phyloP scores from a whole-genome alignment of 257 asterid genomes.

The Schizonepeta tenuifolia region DNA sequence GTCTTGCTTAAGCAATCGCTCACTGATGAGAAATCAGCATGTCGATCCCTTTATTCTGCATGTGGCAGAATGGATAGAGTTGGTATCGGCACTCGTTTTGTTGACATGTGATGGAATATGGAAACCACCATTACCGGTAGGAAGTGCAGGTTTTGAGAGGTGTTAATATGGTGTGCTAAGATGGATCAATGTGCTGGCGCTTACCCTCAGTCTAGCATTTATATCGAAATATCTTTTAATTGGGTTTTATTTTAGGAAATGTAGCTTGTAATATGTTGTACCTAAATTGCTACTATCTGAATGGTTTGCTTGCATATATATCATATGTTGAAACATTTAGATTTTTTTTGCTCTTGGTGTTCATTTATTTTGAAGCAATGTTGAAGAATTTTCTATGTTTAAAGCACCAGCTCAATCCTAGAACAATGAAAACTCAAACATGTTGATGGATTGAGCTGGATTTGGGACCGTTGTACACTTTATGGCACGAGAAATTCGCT shows the following conservation, averaged over 20 bases:
- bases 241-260: slow-evolving; percentile 2
- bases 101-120: slow-evolving; percentile 22
- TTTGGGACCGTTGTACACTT: no score
- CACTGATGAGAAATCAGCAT: not conserved
- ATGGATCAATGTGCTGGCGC: not conserved
- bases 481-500: no score
- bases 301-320: not conserved
- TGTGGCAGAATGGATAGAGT: slow-evolving; percentile 3
- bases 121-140: not conserved
- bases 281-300: not conserved
- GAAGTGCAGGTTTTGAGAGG: slow-evolving; percentile 21
- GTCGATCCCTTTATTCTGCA: not conserved
- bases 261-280: slow-evolving; percentile 1
- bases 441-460: no score
- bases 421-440: no score
- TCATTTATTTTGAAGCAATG: not conserved
- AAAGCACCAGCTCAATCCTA: not conserved
- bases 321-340: not conserved
- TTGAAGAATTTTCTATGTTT: not conserved
- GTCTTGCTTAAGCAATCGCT: not conserved
- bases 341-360: not conserved
- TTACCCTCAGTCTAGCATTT: slow-evolving; percentile 8
- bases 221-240: not conserved
- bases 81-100: not conserved
- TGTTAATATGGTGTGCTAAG: slow-evolving; percentile 20